Evolutionary conservation across 1,139 yeast genomes (phyloP), one percentile per base, ranked within the genome.

Genomic region (Spathaspora sp.): DNA sequence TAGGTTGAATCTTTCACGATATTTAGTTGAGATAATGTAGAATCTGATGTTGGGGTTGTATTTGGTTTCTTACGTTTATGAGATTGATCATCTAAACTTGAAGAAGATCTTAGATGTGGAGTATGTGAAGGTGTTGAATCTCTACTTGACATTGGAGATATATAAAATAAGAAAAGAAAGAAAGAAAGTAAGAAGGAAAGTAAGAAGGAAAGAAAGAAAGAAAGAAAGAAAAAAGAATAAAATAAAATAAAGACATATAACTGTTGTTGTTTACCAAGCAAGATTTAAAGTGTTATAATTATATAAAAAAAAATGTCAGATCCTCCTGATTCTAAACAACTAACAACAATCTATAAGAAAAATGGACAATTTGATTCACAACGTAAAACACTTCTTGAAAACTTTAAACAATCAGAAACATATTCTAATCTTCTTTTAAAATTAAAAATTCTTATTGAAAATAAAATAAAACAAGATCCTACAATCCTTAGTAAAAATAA

Each of bases 311-410:
- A 4, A 29, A 29, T 29, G 34, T 13, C 34, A 13, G 34, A 29
- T 29, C 13, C 41, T 25, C 56, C 56, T 4, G 76, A 73, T 47
- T 72, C 78, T 36, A 71, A 70, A 45, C 71, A 69, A 41, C 62
- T 80, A 25, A 64, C 74, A 1, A 65, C 64, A 4, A 60, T 67
- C 11, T 80, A 76, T 58, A 80, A 80, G 60, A 75, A 75, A 52
- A 68, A 68, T 42, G 85, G 85, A 0, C 50, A 68, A 1, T 80
- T 80, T 53, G 84, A 80, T 53, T 59, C 66, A 34, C 76, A 72
- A 47, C 57, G 85, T 41, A 72, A 65, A 49, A 54, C 57, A 10
- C 63, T 80, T 11, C 59, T 80, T 34, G 75, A 74, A 27, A 65
- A 73, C 51, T 80, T 80, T 64, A 67, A 67, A 44, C 53, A 59